Percentiles rank a stretch among this genome's conserved stretches.
phyloP scores from a whole-genome alignment of 108 stramenopile genomes.

The Pseudonitzschia pungens region DNA sequence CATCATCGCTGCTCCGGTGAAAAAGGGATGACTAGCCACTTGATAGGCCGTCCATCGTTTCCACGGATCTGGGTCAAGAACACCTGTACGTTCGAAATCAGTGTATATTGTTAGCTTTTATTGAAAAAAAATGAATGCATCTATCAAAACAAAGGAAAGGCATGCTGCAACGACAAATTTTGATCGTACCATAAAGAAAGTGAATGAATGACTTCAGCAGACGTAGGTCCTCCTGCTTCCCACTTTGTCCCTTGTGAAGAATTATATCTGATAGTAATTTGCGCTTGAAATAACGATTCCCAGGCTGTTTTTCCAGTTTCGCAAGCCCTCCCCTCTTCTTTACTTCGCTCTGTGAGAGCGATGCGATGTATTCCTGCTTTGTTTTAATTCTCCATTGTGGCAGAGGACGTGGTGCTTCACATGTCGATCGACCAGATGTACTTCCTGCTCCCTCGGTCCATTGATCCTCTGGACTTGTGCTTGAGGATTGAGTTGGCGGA shows the following conservation, averaged over 20 bases:
- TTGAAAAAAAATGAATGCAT: too few relatives aligned
- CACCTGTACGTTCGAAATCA: constrained; percentile 30
- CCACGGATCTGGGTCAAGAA: constrained; percentile 84
- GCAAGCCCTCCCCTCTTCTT: constrained; percentile 65
- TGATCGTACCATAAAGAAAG: constrained; percentile 59
- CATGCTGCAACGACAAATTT: not conserved
- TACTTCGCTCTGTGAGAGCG: constrained; percentile 65
- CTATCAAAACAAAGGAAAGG: not conserved
- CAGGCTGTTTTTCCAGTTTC: constrained; percentile 78
- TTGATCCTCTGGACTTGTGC: constrained; percentile 9
- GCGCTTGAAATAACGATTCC: constrained; percentile 78
- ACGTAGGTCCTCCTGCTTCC: constrained; percentile 51
- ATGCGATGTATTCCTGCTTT: constrained; percentile 69
- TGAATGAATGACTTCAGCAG: constrained; percentile 68
- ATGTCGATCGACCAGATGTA: constrained; percentile 2
- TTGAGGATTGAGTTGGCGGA: constrained; percentile 11
- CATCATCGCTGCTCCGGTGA: constrained; percentile 41
- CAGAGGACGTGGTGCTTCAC: constrained; percentile 9
- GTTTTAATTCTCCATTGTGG: constrained; percentile 67
- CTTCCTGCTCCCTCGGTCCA: not conserved
- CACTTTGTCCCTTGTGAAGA: constrained; percentile 60
- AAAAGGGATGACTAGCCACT: constrained; percentile 75
- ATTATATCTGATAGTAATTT: constrained; percentile 73
- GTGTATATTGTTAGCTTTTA: not conserved
- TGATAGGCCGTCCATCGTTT: constrained; percentile 81